Base-by-base conservation (phyloP, 805 yeast genomes). In the Schwanniomyces polymorphus region DNA sequence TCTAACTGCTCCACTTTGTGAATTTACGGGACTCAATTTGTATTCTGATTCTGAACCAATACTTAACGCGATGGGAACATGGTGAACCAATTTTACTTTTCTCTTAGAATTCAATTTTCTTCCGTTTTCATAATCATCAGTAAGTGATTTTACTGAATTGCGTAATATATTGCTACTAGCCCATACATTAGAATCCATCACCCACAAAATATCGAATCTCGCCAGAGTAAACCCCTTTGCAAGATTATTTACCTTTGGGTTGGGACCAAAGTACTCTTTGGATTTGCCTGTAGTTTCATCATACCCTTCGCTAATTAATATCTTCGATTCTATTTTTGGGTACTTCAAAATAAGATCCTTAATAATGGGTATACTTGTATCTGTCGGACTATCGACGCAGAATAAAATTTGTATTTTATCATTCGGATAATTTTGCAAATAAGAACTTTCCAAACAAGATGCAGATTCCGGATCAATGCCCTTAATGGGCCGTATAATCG, bases 151-250 rank as follows among this genome's bases (percentile, higher is more conserved):
- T 4, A 88, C 85, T 0, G 95, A 86, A 46, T 92, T 77, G 12
- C 68, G 65, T 54, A 90, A 67, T 1, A 90, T 77, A 21, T 84
- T 80, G 0, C 85, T 81, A 28, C 81, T 67, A 1, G 85, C 86
- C 88, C 90, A 86, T 5, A 88, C 94, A 58, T 90, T 90, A 25
- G 91, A 83, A 65, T 90, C 97, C 69, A 88, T 75, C 12, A 88
- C 81, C 97, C 97, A 90, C 10, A 91, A 54, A 16, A 86, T 77
- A 59, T 90, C 96, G 63, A 80, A 71, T 54, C 80, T 78, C 7
- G 96, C 92, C 2, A 64, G 64, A 34, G 70, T 63, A 59, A 85
- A 88, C 5, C 96, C 97, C 62, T 87, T 87, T n/a, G 90, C 83
- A 40, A 90, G 69, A 64, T 90, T 90, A 65, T 89, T 88, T 46